Percentiles rank a stretch among this genome's conserved stretches.
These are phyloP conservation scores for Erodium trifolium DNA, from an alignment of 441 rosid species.

Conservation along the genomic window DNA sequence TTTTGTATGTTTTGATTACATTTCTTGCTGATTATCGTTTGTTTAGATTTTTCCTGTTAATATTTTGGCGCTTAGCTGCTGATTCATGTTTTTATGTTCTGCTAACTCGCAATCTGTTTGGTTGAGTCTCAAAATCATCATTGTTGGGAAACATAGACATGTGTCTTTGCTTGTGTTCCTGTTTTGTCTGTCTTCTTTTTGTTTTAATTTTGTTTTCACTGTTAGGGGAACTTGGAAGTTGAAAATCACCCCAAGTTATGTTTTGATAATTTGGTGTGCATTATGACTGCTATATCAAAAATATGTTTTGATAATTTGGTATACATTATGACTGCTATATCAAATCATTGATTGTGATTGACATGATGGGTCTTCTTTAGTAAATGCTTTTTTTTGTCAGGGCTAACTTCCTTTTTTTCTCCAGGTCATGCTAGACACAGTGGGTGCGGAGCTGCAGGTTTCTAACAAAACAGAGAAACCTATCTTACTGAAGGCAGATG, in stretches of 20 bases:
- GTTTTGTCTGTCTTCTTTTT: background rate
- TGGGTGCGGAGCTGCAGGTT: slow-evolving; percentile 90
- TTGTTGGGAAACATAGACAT: background rate
- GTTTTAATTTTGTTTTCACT: background rate
- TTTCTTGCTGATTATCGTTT: background rate
- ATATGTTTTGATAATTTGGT: background rate
- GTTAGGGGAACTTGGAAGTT: no score
- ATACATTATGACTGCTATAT: background rate
- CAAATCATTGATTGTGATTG: background rate
- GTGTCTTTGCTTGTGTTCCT: background rate
- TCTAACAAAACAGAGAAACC: slow-evolving; percentile 60
- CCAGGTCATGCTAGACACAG: slow-evolving; percentile 95
- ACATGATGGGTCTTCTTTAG: background rate
- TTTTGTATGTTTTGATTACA: background rate
- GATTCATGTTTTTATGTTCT: background rate
- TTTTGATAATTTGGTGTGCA: background rate
- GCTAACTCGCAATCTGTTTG: background rate
- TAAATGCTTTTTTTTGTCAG: background rate
- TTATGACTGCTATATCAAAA: background rate
- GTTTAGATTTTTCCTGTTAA: background rate
- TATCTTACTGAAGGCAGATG: slow-evolving; percentile 67
- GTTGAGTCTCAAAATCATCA: background rate
- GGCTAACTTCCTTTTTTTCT: background rate
- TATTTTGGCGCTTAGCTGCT: background rate
- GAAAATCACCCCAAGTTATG: background rate